These are phyloP conservation scores for Pseudocohnilembus persalinus DNA, from an alignment of 169 alveolate species.

Conservation along the genomic window DNA sequence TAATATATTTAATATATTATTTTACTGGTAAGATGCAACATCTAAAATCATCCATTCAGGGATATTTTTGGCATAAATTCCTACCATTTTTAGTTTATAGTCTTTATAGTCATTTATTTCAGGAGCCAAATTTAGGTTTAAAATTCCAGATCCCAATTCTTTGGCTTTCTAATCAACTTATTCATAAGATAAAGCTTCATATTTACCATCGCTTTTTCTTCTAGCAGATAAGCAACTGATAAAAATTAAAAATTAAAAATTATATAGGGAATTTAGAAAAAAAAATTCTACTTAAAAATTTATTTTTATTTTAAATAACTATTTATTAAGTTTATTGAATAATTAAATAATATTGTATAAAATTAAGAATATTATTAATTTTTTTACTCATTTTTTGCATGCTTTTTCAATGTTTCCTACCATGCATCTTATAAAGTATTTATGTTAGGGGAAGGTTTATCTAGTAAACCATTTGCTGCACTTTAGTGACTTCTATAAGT, in stretches of 20 bases:
- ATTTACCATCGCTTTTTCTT: not conserved
- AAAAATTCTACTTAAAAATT: too few relatives aligned
- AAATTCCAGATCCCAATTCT: conserved; percentile 14
- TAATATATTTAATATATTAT: not conserved
- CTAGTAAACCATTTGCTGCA: not conserved
- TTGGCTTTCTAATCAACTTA: conserved; percentile 5
- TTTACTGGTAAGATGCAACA: conserved; percentile 30
- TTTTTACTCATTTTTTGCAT: not conserved
- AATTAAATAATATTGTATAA: too few relatives aligned
- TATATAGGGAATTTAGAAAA: not conserved
- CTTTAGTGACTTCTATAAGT: not conserved
- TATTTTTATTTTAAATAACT: too few relatives aligned
- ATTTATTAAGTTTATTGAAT: too few relatives aligned
- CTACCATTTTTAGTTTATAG: conserved; percentile 25
- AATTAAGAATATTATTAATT: too few relatives aligned
- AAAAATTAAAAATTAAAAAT: too few relatives aligned
- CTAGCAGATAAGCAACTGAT: not conserved
- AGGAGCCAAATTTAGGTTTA: not conserved
- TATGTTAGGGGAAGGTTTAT: not conserved
- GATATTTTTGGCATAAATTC: conserved; percentile 39
- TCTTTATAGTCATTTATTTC: conserved; percentile 11
- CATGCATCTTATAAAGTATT: not conserved
- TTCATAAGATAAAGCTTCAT: conserved; percentile 8
- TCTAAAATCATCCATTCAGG: conserved; percentile 43
- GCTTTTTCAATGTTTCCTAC: not conserved